Evolutionary conservation across 176 grass and related monocot genomes (phyloP), one percentile per base, ranked within the genome.

Genomic region (Olyra latifolia): DNA sequence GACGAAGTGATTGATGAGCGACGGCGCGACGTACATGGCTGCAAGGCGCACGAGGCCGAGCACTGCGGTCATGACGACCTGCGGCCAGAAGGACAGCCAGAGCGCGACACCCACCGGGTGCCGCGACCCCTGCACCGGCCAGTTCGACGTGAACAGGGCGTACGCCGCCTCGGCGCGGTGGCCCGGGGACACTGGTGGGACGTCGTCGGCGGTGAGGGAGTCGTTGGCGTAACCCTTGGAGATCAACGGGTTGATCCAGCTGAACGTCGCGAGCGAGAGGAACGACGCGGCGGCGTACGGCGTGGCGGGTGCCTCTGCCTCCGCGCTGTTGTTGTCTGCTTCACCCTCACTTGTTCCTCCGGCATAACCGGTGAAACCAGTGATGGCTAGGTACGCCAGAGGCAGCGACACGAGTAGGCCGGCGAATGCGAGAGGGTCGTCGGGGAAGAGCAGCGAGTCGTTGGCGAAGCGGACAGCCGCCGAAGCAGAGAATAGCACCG

Each of bases 231-330:
- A 53, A 8, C 82, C 71, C 45, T 75, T 85, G 76, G 28, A 45
- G 77, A 89, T 45, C 6, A 89, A 12, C 54, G 76, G 66, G 56
- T 40, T 76, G 55, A 89, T 69, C 87, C 87, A 89, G 64, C 87
- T 85, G 82, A 89, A 84, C 1, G 77, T 62, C 63, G 82, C 55
- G 1, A 55, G 77, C 24, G 71, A 89, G 10, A 89, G 63, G 76
- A 75, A 81, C 76, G 82, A 85, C 28, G 87, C 82, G 7, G 77
- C 12, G 38, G 19, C 53, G 56, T 56, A 85, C 25, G 82, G 82
- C 7, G 82, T 76, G 0, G 65, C 11, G 4, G 75, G 19, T 15
- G 23, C 35, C 10, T 6, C 16, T 3, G n/a, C 68, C 22, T 14
- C 56, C 3, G 14, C 35, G 46, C 10, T 23, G 67, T 4, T 0